A percentile compares a stretch with the other conserved stretches of the same genome.
These are phyloP conservation scores for Cynanchum wilfordii DNA, from an alignment of 257 asterid genomes.

Conservation along the genomic window DNA sequence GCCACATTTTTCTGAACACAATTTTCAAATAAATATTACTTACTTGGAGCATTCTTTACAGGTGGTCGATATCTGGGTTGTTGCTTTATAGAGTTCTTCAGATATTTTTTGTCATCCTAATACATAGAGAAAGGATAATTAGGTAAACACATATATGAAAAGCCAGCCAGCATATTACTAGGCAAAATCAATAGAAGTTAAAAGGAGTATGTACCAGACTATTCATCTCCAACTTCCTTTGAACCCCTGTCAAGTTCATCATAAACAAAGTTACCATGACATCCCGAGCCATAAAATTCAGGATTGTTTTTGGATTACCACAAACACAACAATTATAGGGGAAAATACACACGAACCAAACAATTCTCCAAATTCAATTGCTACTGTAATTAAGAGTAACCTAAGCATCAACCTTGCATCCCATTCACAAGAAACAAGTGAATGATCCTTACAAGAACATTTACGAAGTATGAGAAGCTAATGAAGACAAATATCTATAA, in stretches of 20 bases:
- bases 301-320: background rate
- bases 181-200: background rate
- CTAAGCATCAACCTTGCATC: background rate
- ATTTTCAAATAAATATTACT: slow-evolving; percentile 15
- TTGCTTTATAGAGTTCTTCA: slow-evolving; percentile 41
- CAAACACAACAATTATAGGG: background rate
- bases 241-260: slow-evolving; percentile 43
- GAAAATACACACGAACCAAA: background rate
- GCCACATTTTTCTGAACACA: background rate
- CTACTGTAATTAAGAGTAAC: background rate
- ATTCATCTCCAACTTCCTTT: slow-evolving; percentile 76
- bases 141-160: background rate
- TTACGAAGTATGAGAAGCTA: background rate
- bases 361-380: background rate
- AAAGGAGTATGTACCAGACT: slow-evolving; percentile 34
- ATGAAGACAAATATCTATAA: background rate
- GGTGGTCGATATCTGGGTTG: slow-evolving; percentile 79
- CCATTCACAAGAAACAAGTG: background rate
- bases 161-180: background rate
- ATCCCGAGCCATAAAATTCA: background rate
- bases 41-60: slow-evolving; percentile 48
- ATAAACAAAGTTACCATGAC: background rate
- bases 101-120: slow-evolving; percentile 47
- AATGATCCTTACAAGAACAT: background rate
- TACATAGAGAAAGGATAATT: background rate